Base-by-base conservation (phyloP, 73 alveolate species). In the Tetrahymena malaccensis region DNA sequence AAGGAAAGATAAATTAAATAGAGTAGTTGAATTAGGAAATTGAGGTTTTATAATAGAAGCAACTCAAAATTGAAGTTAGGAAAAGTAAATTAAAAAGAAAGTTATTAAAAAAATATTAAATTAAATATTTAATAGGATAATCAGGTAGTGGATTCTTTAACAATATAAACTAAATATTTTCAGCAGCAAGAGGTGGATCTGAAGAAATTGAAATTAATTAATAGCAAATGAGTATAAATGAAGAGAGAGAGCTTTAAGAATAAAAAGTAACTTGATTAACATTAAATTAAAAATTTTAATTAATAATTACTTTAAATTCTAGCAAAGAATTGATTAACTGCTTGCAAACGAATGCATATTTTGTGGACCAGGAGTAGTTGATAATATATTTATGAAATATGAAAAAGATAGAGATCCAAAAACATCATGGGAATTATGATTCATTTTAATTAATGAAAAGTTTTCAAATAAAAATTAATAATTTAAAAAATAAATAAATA, bases 301-400 rank as follows among this genome's bases (percentile, higher is more conserved):
- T 35, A 4, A 35, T 6, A 44, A 50, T 50, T 15, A 50, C 9
- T 50, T 50, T 50, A 5, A 3, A 2, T 50, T 50, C 4, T 27
- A 70, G 89, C 8, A 19, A 70, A 89, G 85, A 37, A 85, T 95
- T 15, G 97, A 95, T 95, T 43, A 34, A 55, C 35, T 95, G 35
- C 93, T 95, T 37, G 97, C 97, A 34, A 95, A 95, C 50, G 97
- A 95, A 89, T 95, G 97, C 55, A 95, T 95, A 44, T 95, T 44
- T 44, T 95, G 97, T 89, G 97, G 97, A 10, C 97, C 97, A 40
- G 94, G 94, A n/a, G 97, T 95, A 33, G 97, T 95, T 31, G 97
- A 95, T 89, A 56, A 93, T 21, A 95, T 95, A 43, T 93, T 43
- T 34, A 70, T 85, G 44, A 94, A 93, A 43, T 95, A 85, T 89